Conservation (phyloP, 768 basidiomycete genomes). For the Xanthoconium stramineum region DNA sequence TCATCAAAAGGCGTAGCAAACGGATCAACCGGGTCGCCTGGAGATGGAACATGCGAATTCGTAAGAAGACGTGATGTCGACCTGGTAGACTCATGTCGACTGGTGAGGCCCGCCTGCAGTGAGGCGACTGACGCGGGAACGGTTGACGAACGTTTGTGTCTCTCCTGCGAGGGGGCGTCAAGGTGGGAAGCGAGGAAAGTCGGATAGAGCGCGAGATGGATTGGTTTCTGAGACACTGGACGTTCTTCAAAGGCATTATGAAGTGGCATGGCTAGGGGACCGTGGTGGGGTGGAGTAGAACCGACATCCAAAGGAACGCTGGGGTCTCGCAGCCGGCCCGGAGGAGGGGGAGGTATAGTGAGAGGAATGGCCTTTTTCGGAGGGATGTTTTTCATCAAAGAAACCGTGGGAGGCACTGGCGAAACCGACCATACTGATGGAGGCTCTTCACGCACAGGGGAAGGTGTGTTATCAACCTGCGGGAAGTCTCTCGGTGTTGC, state of each 20-base stretch:
- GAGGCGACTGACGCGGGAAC: slow-evolving; percentile 16
- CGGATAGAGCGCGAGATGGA: slow-evolving; percentile 17
- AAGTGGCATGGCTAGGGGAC: slow-evolving; percentile 38
- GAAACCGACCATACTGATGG: slow-evolving; percentile 33
- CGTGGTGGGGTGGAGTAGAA: slow-evolving; percentile 21
- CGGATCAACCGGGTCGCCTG: slow-evolving; percentile 40
- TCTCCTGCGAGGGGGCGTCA: slow-evolving; percentile 6
- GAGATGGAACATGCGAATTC: slow-evolving; percentile 39
- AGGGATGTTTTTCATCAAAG: slow-evolving; percentile 25
- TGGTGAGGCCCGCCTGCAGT: slow-evolving; percentile 13
- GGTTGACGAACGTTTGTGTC: slow-evolving; percentile 23
- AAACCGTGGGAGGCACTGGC: slow-evolving; percentile 24
- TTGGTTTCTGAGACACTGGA: slow-evolving; percentile 13
- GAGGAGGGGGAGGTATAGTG: slow-evolving; percentile 32
- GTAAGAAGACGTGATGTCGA: slow-evolving; percentile 47
- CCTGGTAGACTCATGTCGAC: slow-evolving; percentile 20
- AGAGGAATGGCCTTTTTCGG: slow-evolving; percentile 34
- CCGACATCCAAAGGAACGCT: slow-evolving; percentile 38
- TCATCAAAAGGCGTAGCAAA: slow-evolving; percentile 83
- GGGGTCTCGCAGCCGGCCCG: slow-evolving; percentile 28
- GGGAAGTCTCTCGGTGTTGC: slow-evolving; percentile 26
- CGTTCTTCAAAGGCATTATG: slow-evolving; percentile 38
- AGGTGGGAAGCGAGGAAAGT: slow-evolving; percentile 11
- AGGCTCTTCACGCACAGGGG: slow-evolving; percentile 23
- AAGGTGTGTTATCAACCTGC: slow-evolving; percentile 28